phyloP scores from a whole-genome alignment of 306 rosid species.

The Glycine soja region DNA sequence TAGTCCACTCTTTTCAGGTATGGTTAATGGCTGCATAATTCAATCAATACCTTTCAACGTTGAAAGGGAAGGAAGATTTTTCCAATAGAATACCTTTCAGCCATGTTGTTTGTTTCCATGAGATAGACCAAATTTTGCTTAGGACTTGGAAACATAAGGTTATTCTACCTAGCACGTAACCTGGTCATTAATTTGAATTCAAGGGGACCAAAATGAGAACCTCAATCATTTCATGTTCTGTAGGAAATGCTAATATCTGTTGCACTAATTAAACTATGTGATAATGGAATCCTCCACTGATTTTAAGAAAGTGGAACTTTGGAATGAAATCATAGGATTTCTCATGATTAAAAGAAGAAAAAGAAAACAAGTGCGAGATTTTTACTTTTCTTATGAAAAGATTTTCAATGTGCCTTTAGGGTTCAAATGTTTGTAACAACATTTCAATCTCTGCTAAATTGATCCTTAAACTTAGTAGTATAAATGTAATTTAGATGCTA shows the following conservation, averaged over 20 bases:
- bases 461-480: background rate
- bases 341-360: conserved; percentile 10
- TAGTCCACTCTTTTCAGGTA: background rate
- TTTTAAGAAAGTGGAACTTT: conserved; percentile 39
- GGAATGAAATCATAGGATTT: conserved; percentile 12
- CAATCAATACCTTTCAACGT: conserved; percentile 36
- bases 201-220: conserved; percentile 26
- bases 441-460: background rate
- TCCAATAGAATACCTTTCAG: background rate
- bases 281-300: conserved; percentile 10
- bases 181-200: conserved; percentile 35
- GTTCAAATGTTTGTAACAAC: background rate
- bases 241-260: conserved; percentile 30
- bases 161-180: conserved; percentile 24
- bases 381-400: background rate
- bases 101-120: conserved; percentile 34
- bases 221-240: conserved; percentile 37
- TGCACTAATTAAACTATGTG: background rate
- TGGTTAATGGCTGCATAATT: background rate
- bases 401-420: background rate
- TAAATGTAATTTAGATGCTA: background rate
- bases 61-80: conserved; percentile 21
- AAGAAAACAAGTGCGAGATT: background rate
- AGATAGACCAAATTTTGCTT: conserved; percentile 30
- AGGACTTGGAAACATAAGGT: conserved; percentile 40